These are phyloP conservation scores for Pleurozium schreberi DNA, from an alignment of 225 moss, liverwort and hornwort genomes.

Conservation along the genomic window DNA sequence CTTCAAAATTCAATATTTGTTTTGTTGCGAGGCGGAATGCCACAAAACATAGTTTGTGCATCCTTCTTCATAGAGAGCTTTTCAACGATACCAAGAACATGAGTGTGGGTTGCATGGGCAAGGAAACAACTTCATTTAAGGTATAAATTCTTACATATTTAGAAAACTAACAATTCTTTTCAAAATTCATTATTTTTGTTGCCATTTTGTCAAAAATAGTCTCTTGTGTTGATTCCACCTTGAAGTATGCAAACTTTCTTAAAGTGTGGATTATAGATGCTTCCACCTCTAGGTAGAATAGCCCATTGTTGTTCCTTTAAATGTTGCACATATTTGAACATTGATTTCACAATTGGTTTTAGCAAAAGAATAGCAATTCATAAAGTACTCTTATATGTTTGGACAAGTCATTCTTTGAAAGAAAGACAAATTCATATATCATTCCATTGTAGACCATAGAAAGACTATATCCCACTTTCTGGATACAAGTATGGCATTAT, in stretches of 20 bases:
- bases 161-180: background rate
- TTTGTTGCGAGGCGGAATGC: too few relatives aligned
- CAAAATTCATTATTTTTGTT: background rate
- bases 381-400: background rate
- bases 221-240: background rate
- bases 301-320: background rate
- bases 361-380: background rate
- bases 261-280: background rate
- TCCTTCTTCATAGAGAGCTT: too few relatives aligned
- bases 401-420: background rate
- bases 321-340: background rate
- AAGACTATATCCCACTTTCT: background rate
- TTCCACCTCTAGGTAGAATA: background rate
- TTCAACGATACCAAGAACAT: too few relatives aligned
- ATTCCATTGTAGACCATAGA: background rate
- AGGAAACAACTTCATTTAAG: too few relatives aligned
- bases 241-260: background rate
- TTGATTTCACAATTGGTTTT: background rate
- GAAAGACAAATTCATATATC: too few relatives aligned
- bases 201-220: background rate
- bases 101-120: too few relatives aligned
- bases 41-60: too few relatives aligned
- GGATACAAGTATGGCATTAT: background rate
- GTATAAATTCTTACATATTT: background rate
- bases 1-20: too few relatives aligned